Evolutionary conservation across 257 asterid species (phyloP).

Genomic region (Leonotis leonurus): DNA sequence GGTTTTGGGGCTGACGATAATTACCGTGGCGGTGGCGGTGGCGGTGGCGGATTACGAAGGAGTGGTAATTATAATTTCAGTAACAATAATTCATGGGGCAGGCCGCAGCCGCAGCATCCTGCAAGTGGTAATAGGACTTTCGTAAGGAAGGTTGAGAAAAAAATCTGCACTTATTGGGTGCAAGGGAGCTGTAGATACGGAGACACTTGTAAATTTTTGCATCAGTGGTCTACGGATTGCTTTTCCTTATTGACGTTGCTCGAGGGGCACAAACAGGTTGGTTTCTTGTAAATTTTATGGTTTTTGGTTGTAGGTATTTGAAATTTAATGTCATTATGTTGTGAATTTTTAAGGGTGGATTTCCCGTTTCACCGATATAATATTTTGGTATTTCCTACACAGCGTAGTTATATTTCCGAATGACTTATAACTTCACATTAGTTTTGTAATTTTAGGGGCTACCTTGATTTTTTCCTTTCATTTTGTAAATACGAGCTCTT

Average conservation of each 20-base stretch:
- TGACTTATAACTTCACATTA: background rate
- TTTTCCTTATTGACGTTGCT: conserved; percentile 63
- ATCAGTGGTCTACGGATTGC: conserved; percentile 77
- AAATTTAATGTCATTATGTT: background rate
- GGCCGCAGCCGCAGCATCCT: conserved; percentile 44
- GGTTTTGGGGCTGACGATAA: conserved; percentile 61
- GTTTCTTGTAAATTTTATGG: too few species aligned
- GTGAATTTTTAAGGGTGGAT: background rate
- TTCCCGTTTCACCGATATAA: background rate
- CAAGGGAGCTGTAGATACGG: conserved; percentile 74
- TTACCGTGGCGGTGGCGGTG: conserved; percentile 42
- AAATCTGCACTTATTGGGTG: conserved; percentile 57
- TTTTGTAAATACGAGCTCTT: conserved; percentile 7
- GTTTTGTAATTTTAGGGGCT: too few species aligned
- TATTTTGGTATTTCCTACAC: conserved; percentile 2
- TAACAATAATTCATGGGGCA: conserved; percentile 50
- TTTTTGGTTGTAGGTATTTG: too few species aligned
- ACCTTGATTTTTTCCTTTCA: conserved; percentile 7
- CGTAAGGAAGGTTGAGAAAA: conserved; percentile 51
- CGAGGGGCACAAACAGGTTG: conserved; percentile 88
- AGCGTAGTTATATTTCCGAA: background rate
- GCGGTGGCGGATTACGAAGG: conserved; percentile 53
- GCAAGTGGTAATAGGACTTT: conserved; percentile 24
- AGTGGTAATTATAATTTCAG: conserved; percentile 56
- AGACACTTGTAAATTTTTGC: conserved; percentile 71